These are phyloP conservation scores for Zopfia rhizophila DNA, from an alignment of 2,329 filamentous ascomycete genomes.

Conservation along the genomic window DNA sequence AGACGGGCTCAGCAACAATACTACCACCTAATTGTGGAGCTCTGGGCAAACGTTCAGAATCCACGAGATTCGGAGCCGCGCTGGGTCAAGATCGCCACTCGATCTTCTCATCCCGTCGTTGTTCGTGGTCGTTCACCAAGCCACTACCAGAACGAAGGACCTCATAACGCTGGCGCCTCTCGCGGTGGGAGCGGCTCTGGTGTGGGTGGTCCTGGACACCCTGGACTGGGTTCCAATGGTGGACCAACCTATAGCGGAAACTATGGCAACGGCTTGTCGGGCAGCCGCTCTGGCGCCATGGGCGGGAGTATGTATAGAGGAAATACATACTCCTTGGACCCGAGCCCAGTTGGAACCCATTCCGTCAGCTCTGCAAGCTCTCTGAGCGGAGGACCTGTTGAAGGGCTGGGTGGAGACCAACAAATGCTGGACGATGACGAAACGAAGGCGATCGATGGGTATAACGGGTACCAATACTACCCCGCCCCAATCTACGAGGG, in stretches of 20 bases:
- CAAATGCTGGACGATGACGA: constrained; percentile 52
- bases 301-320: constrained; percentile 47
- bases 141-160: constrained; percentile 59
- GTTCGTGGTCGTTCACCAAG: constrained; percentile 54
- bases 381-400: constrained; percentile 51
- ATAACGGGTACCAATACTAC: constrained; percentile 60
- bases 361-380: constrained; percentile 58
- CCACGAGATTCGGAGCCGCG: constrained; percentile 37
- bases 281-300: constrained; percentile 40
- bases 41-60: constrained; percentile 51
- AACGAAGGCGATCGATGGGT: constrained; percentile 52
- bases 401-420: constrained; percentile 55
- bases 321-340: constrained; percentile 49
- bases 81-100: constrained; percentile 51
- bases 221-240: constrained; percentile 76
- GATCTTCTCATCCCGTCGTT: constrained; percentile 50
- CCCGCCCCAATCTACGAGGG: constrained; percentile 57
- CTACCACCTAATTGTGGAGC: constrained; percentile 87
- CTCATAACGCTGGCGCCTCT: constrained; percentile 49
- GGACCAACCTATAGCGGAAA: constrained; percentile 55
- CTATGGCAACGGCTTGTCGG: constrained; percentile 46
- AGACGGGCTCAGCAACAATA: constrained; percentile 90
- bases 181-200: constrained; percentile 46
- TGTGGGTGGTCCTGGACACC: constrained; percentile 41
- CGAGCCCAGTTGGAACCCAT: constrained; percentile 52